Conservation (phyloP, 2,329 filamentous ascomycete genomes). For the Penicillium sumatraense region DNA sequence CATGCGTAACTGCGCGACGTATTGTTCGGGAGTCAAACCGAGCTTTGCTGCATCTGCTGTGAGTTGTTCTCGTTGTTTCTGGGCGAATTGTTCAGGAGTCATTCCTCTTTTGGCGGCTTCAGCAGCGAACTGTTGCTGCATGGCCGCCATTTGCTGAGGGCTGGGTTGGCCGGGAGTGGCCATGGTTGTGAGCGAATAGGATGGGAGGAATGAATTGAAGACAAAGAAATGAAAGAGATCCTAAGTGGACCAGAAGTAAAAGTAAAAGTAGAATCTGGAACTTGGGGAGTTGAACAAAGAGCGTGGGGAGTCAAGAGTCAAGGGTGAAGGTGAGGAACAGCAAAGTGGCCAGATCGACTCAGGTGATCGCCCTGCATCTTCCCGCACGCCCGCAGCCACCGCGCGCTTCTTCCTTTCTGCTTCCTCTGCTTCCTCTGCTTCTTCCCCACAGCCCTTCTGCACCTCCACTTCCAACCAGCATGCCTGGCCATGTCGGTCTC, state of each 20-base stretch:
- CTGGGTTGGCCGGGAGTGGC: conserved; percentile 59
- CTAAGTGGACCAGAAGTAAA: too few species aligned
- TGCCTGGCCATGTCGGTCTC: conserved; percentile 43
- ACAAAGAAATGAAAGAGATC: conserved; percentile 4
- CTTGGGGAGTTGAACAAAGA: conserved; percentile 1
- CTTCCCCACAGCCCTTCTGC: background rate
- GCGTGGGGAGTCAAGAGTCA: background rate
- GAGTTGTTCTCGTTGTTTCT: conserved; percentile 56
- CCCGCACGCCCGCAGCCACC: conserved; percentile 5
- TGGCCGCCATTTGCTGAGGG: conserved; percentile 81
- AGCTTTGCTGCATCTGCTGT: conserved; percentile 56
- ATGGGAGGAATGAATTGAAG: background rate
- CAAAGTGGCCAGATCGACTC: conserved; percentile 35
- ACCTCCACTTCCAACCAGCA: background rate
- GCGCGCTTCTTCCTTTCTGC: background rate
- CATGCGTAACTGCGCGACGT: conserved; percentile 49
- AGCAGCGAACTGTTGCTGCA: conserved; percentile 79
- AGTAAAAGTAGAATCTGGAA: background rate
- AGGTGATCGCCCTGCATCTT: conserved; percentile 29
- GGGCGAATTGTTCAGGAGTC: conserved; percentile 82
- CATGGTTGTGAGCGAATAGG: conserved; percentile 31
- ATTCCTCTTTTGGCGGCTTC: conserved; percentile 86
- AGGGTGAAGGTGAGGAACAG: background rate
- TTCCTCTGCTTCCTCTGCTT: background rate
- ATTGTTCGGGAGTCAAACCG: conserved; percentile 57